A percentile compares a stretch with the other conserved stretches of the same genome.
These are phyloP conservation scores for Suhomyces yuchorum DNA, from an alignment of 1,139 yeast genomes.

Conservation along the genomic window DNA sequence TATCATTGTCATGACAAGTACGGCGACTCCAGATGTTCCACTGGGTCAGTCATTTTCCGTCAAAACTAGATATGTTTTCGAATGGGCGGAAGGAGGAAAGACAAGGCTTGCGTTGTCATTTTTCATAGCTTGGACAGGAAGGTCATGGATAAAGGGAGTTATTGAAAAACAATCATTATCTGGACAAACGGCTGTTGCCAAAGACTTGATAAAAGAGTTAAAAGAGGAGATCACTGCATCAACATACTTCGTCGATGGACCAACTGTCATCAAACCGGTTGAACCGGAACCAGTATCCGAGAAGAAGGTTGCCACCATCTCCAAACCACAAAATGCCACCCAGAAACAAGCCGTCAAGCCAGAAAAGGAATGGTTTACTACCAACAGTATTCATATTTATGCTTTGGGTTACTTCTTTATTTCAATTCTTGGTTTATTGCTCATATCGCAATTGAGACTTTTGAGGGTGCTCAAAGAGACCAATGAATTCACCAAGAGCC, in stretches of 20 bases:
- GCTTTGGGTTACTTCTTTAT: slow-evolving; percentile 21
- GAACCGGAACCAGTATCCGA: background rate
- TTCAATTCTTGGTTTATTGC: slow-evolving; percentile 25
- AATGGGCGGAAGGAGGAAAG: slow-evolving; percentile 49
- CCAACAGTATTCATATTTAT: slow-evolving; percentile 7
- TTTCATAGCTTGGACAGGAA: slow-evolving; percentile 55
- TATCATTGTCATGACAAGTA: slow-evolving; percentile 39
- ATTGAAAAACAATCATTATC: slow-evolving; percentile 53
- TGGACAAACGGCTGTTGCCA: slow-evolving; percentile 49
- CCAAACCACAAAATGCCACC: background rate
- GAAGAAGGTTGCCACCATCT: background rate
- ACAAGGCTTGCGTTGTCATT: slow-evolving; percentile 47
- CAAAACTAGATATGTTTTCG: slow-evolving; percentile 48
- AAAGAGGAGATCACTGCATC: slow-evolving; percentile 30
- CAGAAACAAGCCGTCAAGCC: slow-evolving; percentile 1
- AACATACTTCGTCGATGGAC: slow-evolving; percentile 28
- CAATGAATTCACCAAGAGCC: slow-evolving; percentile 29
- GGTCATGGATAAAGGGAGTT: slow-evolving; percentile 57
- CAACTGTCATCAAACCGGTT: slow-evolving; percentile 15
- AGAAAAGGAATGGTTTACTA: slow-evolving; percentile 7
- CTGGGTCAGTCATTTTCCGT: slow-evolving; percentile 58
- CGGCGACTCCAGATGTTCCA: slow-evolving; percentile 61
- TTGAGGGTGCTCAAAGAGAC: slow-evolving; percentile 26
- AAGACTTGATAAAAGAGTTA: slow-evolving; percentile 34
- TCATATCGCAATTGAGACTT: slow-evolving; percentile 28